These are phyloP conservation scores for Lathyrus sativus DNA, from an alignment of 306 rosid species.

Conservation along the genomic window DNA sequence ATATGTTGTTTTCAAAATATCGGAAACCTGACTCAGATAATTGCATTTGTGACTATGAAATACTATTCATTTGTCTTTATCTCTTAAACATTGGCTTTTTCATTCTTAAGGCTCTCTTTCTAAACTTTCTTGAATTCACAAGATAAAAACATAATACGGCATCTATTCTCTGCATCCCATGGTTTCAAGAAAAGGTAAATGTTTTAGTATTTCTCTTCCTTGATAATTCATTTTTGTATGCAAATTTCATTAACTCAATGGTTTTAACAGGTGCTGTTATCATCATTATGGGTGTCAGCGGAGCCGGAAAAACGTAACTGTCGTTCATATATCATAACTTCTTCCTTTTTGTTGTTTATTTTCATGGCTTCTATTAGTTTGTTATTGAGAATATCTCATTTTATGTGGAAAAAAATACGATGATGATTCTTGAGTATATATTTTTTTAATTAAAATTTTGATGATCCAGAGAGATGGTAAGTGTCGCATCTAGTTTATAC, in stretches of 20 bases:
- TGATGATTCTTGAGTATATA: too few species aligned
- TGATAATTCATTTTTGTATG: background rate
- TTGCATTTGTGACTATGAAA: background rate
- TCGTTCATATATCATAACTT: background rate
- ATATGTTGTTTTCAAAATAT: too few species aligned
- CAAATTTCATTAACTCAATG: background rate
- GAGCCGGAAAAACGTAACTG: conserved; percentile 85
- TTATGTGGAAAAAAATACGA: too few species aligned
- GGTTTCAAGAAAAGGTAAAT: conserved; percentile 38
- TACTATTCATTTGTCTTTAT: background rate
- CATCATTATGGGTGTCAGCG: conserved; percentile 82
- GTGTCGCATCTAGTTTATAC: too few species aligned
- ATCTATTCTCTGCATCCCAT: conserved; percentile 5
- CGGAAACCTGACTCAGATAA: too few species aligned
- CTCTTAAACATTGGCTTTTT: background rate
- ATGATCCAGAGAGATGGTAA: too few species aligned
- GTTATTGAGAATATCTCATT: too few species aligned
- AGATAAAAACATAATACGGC: conserved; percentile 11
- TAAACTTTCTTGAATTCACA: background rate
- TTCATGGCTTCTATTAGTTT: background rate
- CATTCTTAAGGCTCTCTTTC: background rate
- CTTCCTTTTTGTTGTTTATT: background rate
- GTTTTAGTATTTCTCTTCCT: background rate
- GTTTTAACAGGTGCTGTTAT: conserved; percentile 46
- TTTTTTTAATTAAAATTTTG: too few species aligned